Evolutionary conservation across 1,284 basidiomycete genomes (phyloP).

Genomic region (Gymnopus androsaceus): DNA sequence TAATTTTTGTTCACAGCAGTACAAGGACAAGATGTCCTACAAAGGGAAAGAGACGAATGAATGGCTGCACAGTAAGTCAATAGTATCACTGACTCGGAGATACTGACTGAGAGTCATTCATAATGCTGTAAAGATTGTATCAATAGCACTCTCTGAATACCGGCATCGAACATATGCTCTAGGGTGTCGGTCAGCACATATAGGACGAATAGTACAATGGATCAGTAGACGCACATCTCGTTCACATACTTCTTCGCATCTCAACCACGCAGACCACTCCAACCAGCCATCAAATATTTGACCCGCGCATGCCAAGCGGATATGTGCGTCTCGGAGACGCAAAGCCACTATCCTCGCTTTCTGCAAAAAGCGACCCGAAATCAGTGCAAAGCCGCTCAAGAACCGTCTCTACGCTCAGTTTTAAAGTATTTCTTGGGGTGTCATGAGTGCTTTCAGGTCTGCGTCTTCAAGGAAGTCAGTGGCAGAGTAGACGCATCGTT

Average conservation of each 20-base stretch:
- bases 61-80: no score
- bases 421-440: conserved; percentile 21
- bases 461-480: conserved; percentile 18
- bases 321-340: not conserved
- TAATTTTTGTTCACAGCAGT: no score
- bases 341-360: conserved; percentile 22
- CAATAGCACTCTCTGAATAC: no score
- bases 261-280: conserved; percentile 23
- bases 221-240: conserved; percentile 21
- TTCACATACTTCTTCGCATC: conserved; percentile 23
- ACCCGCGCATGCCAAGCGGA: conserved; percentile 16
- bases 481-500: conserved; percentile 20
- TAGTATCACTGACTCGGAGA: no score
- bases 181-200: no score
- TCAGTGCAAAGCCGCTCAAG: conserved; percentile 22
- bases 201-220: not conserved
- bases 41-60: no score
- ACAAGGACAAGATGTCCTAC: no score
- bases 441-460: conserved; percentile 11
- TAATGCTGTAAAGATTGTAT: no score
- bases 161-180: no score
- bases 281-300: conserved; percentile 21
- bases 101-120: no score
- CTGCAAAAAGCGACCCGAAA: conserved; percentile 23
- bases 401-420: conserved; percentile 20